Evolutionary conservation across 2,329 filamentous ascomycete species (phyloP).

Genomic region (Phialophora verrucosa): DNA sequence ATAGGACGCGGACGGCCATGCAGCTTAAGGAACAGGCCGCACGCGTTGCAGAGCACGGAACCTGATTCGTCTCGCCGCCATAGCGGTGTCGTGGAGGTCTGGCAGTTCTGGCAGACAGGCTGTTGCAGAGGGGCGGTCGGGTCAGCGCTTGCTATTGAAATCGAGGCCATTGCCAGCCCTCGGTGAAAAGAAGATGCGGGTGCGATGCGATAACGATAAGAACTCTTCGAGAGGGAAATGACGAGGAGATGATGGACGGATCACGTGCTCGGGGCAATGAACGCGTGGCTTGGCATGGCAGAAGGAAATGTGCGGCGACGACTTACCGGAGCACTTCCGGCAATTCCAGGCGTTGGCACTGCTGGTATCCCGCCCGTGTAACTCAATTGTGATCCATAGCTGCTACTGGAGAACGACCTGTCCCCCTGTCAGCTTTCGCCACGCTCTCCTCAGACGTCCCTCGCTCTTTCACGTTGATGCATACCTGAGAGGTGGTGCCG

Average conservation of each 20-base stretch:
- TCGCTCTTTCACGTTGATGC: conserved; percentile 38
- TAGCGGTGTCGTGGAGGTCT: conserved; percentile 91
- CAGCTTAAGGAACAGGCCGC: conserved; percentile 94
- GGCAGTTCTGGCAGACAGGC: conserved; percentile 96
- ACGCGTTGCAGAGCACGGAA: conserved; percentile 96
- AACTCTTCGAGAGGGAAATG: conserved; percentile 42
- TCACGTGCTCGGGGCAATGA: background rate
- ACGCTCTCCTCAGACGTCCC: background rate
- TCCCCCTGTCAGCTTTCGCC: background rate
- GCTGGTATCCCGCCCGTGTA: conserved; percentile 35
- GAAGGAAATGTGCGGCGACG: background rate
- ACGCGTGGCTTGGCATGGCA: background rate
- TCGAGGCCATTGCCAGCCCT: conserved; percentile 48
- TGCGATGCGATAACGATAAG: conserved; percentile 52
- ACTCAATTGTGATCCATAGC: conserved; percentile 66
- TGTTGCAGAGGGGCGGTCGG: conserved; percentile 68
- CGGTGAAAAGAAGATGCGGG: conserved; percentile 3
- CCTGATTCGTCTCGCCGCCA: conserved; percentile 98
- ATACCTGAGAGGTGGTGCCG: conserved; percentile 61
- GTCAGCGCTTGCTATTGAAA: conserved; percentile 51
- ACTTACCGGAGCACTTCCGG: conserved; percentile 49
- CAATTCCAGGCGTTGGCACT: conserved; percentile 39
- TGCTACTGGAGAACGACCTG: conserved; percentile 60
- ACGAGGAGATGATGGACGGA: background rate
- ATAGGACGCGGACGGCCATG: conserved; percentile 92